Percentiles rank a stretch among this genome's conserved stretches.
Conservation (phyloP, 371 early-diverging fungal species). For the Apophysomyces ossiformis region DNA sequence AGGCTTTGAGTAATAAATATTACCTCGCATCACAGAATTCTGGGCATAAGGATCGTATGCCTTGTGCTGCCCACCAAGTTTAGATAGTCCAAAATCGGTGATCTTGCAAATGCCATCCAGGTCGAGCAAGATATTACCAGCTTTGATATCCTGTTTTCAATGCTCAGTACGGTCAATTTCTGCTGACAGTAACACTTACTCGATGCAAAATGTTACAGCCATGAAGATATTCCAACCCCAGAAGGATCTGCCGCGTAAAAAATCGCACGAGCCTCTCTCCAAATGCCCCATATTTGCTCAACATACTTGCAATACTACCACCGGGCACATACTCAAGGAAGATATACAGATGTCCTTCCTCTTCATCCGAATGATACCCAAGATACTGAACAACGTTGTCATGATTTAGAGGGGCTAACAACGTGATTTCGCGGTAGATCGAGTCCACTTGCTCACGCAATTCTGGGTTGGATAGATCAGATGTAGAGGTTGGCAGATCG, state of each 20-base stretch:
- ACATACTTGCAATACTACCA: slow-evolving; percentile 88
- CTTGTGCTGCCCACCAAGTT: slow-evolving; percentile 67
- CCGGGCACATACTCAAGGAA: slow-evolving; percentile 98
- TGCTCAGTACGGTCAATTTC: not conserved
- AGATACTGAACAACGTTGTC: slow-evolving; percentile 94
- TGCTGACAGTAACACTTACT: slow-evolving; percentile 26
- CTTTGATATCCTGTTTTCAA: slow-evolving; percentile 82
- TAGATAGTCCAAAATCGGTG: slow-evolving; percentile 99
- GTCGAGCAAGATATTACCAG: slow-evolving; percentile 92
- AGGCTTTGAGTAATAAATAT: not conserved
- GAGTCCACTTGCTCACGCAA: slow-evolving; percentile 43
- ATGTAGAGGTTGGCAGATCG: slow-evolving; percentile 71
- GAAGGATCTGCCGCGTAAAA: slow-evolving; percentile 88
- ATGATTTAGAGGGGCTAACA: slow-evolving; percentile 77
- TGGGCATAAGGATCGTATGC: slow-evolving; percentile 55
- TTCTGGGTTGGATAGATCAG: slow-evolving; percentile 47
- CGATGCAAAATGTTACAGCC: slow-evolving; percentile 94
- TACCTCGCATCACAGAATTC: slow-evolving; percentile 50
- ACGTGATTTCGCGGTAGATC: slow-evolving; percentile 46
- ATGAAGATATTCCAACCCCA: slow-evolving; percentile 96
- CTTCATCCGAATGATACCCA: slow-evolving; percentile 58
- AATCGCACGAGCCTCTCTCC: slow-evolving; percentile 81
- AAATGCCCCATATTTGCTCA: slow-evolving; percentile 84
- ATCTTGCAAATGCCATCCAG: slow-evolving; percentile 92
- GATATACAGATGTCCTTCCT: slow-evolving; percentile 83